Conservation (phyloP, 2,329 filamentous ascomycete genomes). For the Exophiala oligosperma region DNA sequence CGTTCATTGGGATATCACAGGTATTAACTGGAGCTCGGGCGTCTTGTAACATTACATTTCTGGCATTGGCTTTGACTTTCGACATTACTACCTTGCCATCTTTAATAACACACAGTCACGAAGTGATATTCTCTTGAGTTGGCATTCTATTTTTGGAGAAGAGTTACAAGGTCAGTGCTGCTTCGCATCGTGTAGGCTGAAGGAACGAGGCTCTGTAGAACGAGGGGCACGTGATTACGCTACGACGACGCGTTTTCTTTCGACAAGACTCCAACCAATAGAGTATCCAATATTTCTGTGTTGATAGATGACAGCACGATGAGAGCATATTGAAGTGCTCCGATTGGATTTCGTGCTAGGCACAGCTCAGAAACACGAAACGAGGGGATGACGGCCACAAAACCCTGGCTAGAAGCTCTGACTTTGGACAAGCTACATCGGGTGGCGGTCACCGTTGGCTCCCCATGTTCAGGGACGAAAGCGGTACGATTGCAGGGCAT, state of each 20-base stretch:
- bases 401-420: constrained; percentile 41
- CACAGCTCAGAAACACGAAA: too few species aligned
- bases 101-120: background rate
- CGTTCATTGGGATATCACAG: background rate
- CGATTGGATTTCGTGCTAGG: too few species aligned
- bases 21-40: background rate
- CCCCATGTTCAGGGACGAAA: constrained; percentile 62
- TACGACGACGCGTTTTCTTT: background rate
- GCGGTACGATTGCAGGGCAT: constrained; percentile 54
- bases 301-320: too few species aligned
- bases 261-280: background rate
- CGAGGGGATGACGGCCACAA: background rate
- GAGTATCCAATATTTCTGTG: too few species aligned
- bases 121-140: background rate
- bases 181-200: background rate
- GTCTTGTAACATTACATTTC: background rate
- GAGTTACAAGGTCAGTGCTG: too few species aligned
- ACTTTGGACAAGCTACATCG: constrained; percentile 58
- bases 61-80: background rate
- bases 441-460: constrained; percentile 62
- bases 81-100: background rate
- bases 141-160: background rate
- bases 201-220: background rate
- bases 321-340: too few species aligned
- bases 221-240: background rate